A percentile compares a stretch with the other conserved stretches of the same genome.
Conservation (phyloP, 139 green algal genomes). For the Chlorella sorokiniana region DNA sequence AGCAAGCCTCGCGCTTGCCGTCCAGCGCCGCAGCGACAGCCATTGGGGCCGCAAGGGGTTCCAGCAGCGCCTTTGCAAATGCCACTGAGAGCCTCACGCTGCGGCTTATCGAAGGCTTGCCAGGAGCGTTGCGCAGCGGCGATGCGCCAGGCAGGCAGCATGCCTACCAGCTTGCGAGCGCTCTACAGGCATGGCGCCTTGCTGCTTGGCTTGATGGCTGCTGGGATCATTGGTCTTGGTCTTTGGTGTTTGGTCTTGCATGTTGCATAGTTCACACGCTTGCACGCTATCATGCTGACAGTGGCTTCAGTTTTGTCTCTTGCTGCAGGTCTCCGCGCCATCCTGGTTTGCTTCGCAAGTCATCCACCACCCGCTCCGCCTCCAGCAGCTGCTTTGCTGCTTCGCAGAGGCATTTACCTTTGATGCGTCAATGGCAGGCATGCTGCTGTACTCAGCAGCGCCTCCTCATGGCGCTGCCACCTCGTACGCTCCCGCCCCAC, state of each 20-base stretch:
- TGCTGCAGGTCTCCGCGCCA: slow-evolving; percentile 37
- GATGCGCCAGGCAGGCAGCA: slow-evolving; percentile 46
- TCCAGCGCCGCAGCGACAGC: slow-evolving; percentile 60
- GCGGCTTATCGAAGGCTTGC: slow-evolving; percentile 44
- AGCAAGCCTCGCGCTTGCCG: not conserved
- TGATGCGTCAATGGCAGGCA: slow-evolving; percentile 46
- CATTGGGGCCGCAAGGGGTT: slow-evolving; percentile 36
- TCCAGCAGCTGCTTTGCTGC: slow-evolving; percentile 20
- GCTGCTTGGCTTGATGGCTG: not conserved
- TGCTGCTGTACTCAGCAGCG: slow-evolving; percentile 34
- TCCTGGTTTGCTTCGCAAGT: slow-evolving; percentile 34
- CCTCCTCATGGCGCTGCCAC: not conserved
- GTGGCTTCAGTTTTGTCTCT: not conserved
- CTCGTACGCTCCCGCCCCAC: not conserved
- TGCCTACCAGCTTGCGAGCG: slow-evolving; percentile 58
- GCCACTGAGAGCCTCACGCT: slow-evolving; percentile 36
- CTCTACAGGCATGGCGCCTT: slow-evolving; percentile 25
- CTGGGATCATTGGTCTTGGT: too few relatives aligned
- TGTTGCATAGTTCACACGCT: too few relatives aligned
- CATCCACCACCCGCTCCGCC: slow-evolving; percentile 45
- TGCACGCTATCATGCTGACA: not conserved
- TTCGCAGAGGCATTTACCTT: slow-evolving; percentile 63
- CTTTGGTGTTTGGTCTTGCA: too few relatives aligned
- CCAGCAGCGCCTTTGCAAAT: not conserved
- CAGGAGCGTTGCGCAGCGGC: slow-evolving; percentile 39